A percentile compares a stretch with the other conserved stretches of the same genome.
Conservation (phyloP, 83 land plant genomes). For the Picea abies region DNA sequence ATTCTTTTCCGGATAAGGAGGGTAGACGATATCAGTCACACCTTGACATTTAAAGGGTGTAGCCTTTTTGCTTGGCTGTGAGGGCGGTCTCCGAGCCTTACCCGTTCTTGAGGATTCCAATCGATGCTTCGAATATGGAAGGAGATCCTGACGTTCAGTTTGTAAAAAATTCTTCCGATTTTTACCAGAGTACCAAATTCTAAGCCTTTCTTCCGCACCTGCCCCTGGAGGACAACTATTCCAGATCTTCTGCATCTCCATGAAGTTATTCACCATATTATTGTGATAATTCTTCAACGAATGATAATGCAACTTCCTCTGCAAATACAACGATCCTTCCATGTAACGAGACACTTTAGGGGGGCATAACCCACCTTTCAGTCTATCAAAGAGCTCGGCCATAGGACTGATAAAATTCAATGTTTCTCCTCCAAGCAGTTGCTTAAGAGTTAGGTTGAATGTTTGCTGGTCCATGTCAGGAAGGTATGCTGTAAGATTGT, state of each 20-base stretch:
- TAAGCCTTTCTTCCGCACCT: slow-evolving; percentile 28
- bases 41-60: background rate
- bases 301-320: slow-evolving; percentile 36
- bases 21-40: background rate
- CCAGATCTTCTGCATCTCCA: slow-evolving; percentile 47
- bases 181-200: slow-evolving; percentile 33
- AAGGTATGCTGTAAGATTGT: slow-evolving; percentile 34
- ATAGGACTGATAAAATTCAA: slow-evolving; percentile 44
- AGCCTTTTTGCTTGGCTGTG: slow-evolving; percentile 6
- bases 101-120: slow-evolving; percentile 7
- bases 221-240: slow-evolving; percentile 22
- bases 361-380: slow-evolving; percentile 41
- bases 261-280: slow-evolving; percentile 23
- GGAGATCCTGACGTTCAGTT: slow-evolving; percentile 22
- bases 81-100: background rate
- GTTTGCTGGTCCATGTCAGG: slow-evolving; percentile 45
- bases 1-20: background rate
- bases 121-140: slow-evolving; percentile 8
- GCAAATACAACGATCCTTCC: slow-evolving; percentile 24
- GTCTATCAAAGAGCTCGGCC: slow-evolving; percentile 22
- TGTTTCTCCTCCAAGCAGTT: slow-evolving; percentile 34
- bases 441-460: slow-evolving; percentile 34
- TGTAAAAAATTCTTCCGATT: slow-evolving; percentile 13
- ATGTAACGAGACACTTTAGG: slow-evolving; percentile 24
- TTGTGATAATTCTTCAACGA: slow-evolving; percentile 41